These are phyloP conservation scores for Rhododendron ferrugineum DNA, from an alignment of 148 eudicot species.

Conservation along the genomic window DNA sequence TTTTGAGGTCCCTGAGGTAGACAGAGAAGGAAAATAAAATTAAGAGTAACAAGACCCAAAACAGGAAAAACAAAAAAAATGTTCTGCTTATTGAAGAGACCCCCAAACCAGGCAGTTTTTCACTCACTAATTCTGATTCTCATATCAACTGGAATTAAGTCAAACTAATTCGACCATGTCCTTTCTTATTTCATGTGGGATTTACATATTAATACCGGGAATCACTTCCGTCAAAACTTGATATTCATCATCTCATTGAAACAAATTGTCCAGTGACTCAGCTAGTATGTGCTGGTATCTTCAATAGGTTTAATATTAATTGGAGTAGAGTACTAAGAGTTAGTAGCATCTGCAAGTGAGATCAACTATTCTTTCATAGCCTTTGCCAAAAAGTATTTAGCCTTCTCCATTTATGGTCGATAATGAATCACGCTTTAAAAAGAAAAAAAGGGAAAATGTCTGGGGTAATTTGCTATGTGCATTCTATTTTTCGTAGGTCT, in stretches of 20 bases:
- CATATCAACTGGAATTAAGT: background rate
- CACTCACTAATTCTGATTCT: background rate
- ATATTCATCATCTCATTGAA: background rate
- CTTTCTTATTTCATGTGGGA: background rate
- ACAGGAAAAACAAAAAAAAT: background rate
- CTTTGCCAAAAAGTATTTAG: background rate
- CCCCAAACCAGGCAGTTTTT: background rate
- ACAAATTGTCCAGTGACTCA: background rate
- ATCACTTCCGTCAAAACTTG: background rate
- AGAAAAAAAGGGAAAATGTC: background rate
- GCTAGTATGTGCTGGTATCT: background rate
- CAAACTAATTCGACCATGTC: background rate
- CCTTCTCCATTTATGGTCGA: background rate
- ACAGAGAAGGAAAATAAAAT: background rate
- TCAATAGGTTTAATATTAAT: background rate
- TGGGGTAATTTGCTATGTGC: background rate
- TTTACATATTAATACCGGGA: no score
- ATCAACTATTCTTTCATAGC: background rate
- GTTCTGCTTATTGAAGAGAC: background rate
- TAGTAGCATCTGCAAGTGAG: background rate
- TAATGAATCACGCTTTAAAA: background rate
- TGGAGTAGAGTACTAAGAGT: background rate
- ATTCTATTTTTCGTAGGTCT: background rate
- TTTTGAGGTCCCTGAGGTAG: conserved; percentile 46
- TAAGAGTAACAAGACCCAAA: background rate